These are phyloP conservation scores for Brassica rapa DNA, from an alignment of 345 rosid genomes.

Conservation along the genomic window DNA sequence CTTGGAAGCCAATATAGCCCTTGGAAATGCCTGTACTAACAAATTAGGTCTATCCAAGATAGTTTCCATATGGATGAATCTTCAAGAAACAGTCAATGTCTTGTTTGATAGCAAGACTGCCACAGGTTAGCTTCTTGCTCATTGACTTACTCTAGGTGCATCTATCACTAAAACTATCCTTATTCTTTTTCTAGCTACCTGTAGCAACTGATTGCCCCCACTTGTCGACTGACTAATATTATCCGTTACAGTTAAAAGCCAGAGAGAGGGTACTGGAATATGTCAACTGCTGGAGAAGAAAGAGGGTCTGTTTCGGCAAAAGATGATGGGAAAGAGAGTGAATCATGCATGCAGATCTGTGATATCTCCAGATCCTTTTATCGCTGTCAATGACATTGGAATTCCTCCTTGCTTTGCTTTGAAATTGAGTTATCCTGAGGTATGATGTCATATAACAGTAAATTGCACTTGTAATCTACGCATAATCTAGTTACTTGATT, in stretches of 20 bases:
- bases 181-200: not conserved
- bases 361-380: slow-evolving; percentile 97
- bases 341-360: slow-evolving; percentile 97
- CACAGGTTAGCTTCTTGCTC: slow-evolving; percentile 48
- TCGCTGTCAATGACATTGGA: slow-evolving; percentile 97
- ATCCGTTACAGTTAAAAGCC: slow-evolving; percentile 54
- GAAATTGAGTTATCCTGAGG: slow-evolving; percentile 95
- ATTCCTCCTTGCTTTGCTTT: slow-evolving; percentile 90
- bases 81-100: slow-evolving; percentile 78
- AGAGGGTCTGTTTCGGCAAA: slow-evolving; percentile 95
- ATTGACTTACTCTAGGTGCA: slow-evolving; percentile 21
- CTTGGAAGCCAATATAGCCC: slow-evolving; percentile 57
- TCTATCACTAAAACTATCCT: slow-evolving; percentile 3
- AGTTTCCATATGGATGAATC: slow-evolving; percentile 71
- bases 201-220: slow-evolving; percentile 13
- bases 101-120: slow-evolving; percentile 83
- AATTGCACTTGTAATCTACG: slow-evolving; percentile 13
- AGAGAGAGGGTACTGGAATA: slow-evolving; percentile 69
- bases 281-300: slow-evolving; percentile 94
- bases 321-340: slow-evolving; percentile 99
- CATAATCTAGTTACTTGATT: not conserved
- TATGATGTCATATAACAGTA: slow-evolving; percentile 33
- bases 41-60: slow-evolving; percentile 42
- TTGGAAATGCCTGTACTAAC: slow-evolving; percentile 65
- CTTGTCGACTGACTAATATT: slow-evolving; percentile 17